These are phyloP conservation scores for Closterium sp. DNA, from an alignment of 139 green algal genomes.

Conservation along the genomic window DNA sequence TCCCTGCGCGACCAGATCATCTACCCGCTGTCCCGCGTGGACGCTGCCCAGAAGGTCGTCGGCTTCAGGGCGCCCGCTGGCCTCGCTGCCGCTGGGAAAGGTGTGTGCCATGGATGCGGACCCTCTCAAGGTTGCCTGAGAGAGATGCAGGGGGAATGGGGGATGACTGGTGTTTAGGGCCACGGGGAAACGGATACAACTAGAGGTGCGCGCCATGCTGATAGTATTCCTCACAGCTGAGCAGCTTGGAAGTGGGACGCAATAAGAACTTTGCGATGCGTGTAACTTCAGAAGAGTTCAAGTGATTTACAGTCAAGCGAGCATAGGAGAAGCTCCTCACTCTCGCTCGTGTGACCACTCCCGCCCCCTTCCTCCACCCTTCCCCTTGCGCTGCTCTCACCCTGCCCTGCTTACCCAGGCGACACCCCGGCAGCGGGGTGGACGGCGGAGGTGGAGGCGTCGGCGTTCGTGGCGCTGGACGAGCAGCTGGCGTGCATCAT, in stretches of 20 bases:
- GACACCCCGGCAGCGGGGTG: background rate
- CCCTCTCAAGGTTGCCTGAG: slow-evolving; percentile 6
- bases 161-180: too few species aligned
- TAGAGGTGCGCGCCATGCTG: too few species aligned
- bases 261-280: too few species aligned
- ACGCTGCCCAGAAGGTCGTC: slow-evolving; percentile 19
- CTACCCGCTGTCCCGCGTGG: slow-evolving; percentile 63
- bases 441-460: background rate
- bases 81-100: background rate
- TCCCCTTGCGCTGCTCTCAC: background rate
- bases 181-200: too few species aligned
- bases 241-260: too few species aligned
- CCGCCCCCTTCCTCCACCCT: background rate
- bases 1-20: slow-evolving; percentile 81
- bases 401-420: background rate
- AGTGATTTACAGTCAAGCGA: too few species aligned
- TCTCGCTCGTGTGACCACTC: background rate
- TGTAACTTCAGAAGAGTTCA: too few species aligned
- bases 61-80: background rate
- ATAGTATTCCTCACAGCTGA: too few species aligned
- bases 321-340: too few species aligned
- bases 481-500: slow-evolving; percentile 14
- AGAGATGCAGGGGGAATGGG: too few species aligned
- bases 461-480: slow-evolving; percentile 17
- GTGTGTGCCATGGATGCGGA: background rate